Percentiles rank a stretch among this genome's conserved stretches.
Evolutionary conservation across 345 rosid species (phyloP).

Genomic region (Cochlearia excelsa): DNA sequence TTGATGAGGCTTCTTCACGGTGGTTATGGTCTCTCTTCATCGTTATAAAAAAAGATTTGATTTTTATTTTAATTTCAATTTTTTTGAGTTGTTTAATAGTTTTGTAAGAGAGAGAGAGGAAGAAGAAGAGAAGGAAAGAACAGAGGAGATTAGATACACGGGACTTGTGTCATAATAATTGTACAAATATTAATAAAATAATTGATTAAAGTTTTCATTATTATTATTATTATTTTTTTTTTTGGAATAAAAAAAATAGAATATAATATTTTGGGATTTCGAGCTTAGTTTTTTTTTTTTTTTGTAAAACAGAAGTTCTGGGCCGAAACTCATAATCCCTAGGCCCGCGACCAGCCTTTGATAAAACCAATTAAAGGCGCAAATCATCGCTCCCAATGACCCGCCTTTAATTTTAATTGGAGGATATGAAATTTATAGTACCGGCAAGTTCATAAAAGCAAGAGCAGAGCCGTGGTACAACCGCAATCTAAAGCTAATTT

Average conservation of each 20-base stretch:
- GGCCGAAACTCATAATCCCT: no score
- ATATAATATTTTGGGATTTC: not conserved
- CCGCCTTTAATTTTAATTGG: slow-evolving; percentile 13
- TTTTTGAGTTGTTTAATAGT: not conserved
- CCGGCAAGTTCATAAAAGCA: slow-evolving; percentile 33
- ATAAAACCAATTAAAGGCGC: no score
- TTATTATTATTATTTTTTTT: no score
- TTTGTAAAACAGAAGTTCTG: not conserved
- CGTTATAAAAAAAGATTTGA: not conserved
- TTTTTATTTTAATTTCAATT: slow-evolving; percentile 8
- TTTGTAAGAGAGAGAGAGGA: slow-evolving; percentile 17
- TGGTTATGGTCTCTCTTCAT: slow-evolving; percentile 54
- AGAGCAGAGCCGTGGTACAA: slow-evolving; percentile 53
- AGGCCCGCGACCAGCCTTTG: no score
- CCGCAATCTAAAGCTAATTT: slow-evolving; percentile 47
- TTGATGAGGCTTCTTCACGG: slow-evolving; percentile 26
- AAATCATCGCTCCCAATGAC: no score
- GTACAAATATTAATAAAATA: not conserved
- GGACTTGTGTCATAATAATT: slow-evolving; percentile 44
- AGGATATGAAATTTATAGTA: slow-evolving; percentile 28
- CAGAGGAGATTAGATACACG: slow-evolving; percentile 41
- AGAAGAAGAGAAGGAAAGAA: slow-evolving; percentile 6
- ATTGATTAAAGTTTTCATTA: no score
- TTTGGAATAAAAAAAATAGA: not conserved
- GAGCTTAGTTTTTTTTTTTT: not conserved